Percentiles rank a stretch among this genome's conserved stretches.
Conservation (phyloP, 371 early-diverging fungal genomes). For the Mucor piriformis region DNA sequence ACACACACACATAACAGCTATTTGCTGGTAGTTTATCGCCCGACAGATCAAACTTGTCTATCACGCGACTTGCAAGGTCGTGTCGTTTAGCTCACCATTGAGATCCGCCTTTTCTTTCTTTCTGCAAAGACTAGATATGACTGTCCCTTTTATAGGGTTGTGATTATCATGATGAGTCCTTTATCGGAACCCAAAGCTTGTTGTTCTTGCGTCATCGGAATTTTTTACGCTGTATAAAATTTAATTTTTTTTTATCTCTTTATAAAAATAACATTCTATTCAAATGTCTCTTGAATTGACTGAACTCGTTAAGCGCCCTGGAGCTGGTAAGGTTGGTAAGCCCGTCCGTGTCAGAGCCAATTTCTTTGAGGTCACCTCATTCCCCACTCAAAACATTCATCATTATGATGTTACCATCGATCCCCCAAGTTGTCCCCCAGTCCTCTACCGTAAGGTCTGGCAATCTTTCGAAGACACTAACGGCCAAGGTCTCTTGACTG, state of each 20-base stretch:
- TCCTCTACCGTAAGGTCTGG: constrained; percentile 53
- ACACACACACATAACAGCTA: too few relatives aligned
- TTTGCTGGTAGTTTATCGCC: too few relatives aligned
- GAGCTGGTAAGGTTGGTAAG: constrained; percentile 33
- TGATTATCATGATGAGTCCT: too few relatives aligned
- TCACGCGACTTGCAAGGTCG: too few relatives aligned
- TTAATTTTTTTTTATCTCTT: not conserved
- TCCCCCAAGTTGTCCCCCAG: constrained; percentile 45
- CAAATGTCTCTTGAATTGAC: constrained; percentile 39
- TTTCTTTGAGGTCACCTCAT: constrained; percentile 51
- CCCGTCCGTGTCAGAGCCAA: constrained; percentile 39
- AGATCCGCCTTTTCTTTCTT: too few relatives aligned
- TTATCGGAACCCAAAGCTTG: too few relatives aligned
- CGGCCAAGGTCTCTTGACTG: constrained; percentile 34
- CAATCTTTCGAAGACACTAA: constrained; percentile 40
- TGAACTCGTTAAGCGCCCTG: constrained; percentile 40
- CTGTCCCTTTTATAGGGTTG: too few relatives aligned
- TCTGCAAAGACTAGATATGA: too few relatives aligned
- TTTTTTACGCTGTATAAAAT: too few relatives aligned
- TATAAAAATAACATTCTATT: not conserved
- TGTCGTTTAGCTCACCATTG: too few relatives aligned
- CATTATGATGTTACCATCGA: constrained; percentile 46
- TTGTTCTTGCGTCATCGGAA: too few relatives aligned
- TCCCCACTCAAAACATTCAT: constrained; percentile 45
- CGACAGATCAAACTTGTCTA: too few relatives aligned